Conservation (phyloP, 1,284 basidiomycete genomes). For the Ustilago curta region DNA sequence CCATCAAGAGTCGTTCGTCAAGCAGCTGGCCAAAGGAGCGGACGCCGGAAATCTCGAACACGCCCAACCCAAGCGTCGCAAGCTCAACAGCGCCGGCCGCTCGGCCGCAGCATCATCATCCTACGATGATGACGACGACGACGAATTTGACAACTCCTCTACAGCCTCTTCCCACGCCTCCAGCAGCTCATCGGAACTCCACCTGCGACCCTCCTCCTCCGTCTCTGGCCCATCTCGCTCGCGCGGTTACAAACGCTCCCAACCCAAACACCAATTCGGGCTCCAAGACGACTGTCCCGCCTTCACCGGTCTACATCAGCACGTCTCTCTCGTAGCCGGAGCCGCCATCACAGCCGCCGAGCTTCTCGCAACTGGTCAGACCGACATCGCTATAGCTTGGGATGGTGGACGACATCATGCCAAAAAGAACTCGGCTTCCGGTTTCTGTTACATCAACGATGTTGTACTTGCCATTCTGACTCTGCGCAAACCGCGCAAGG, state of each 20-base stretch:
- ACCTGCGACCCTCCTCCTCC: conserved; percentile 16
- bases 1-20: conserved; percentile 29
- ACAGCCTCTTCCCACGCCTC: conserved; percentile 1
- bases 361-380: conserved; percentile 74
- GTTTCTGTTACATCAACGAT: conserved; percentile 95
- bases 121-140: too few relatives aligned
- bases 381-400: conserved; percentile 82
- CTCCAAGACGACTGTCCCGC: conserved; percentile 85
- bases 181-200: conserved; percentile 8
- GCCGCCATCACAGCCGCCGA: conserved; percentile 80
- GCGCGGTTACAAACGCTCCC: conserved; percentile 26
- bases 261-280: conserved; percentile 71
- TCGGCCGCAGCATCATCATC: background rate
- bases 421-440: conserved; percentile 69
- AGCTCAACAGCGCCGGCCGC: background rate
- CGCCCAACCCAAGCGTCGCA: conserved; percentile 10
- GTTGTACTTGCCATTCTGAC: conserved; percentile 76
- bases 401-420: conserved; percentile 76
- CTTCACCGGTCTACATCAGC: conserved; percentile 78
- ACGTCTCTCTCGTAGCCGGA: conserved; percentile 80
- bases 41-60: conserved; percentile 9
- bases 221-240: conserved; percentile 12
- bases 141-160: conserved; percentile 1
- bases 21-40: conserved; percentile 18
- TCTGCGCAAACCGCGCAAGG: conserved; percentile 32